phyloP scores from a whole-genome alignment of 2,329 filamentous ascomycete species.

The Pseudocercospora eumusae region DNA sequence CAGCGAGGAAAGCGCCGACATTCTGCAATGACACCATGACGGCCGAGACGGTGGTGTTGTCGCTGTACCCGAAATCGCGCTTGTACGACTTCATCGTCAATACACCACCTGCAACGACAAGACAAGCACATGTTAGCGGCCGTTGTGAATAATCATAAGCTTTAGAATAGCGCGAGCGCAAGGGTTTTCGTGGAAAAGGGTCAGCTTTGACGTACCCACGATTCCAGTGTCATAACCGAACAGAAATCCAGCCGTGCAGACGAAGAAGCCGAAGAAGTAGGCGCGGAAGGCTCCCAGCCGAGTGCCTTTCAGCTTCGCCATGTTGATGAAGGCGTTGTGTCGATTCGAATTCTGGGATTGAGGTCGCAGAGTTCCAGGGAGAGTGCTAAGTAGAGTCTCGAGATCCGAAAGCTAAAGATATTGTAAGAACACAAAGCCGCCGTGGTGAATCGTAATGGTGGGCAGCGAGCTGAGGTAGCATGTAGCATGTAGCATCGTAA shows the following conservation, averaged over 20 bases:
- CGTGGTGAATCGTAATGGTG: neutral
- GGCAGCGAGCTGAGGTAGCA: neutral
- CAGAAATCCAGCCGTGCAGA: conserved; percentile 31
- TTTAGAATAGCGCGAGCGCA: neutral
- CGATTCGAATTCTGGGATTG: neutral
- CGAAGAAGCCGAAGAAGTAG: conserved; percentile 34
- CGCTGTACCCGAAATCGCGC: conserved; percentile 32
- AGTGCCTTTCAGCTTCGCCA: conserved; percentile 31
- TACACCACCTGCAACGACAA: conserved; percentile 43
- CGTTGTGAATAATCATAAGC: conserved; percentile 5
- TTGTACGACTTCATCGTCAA: conserved; percentile 35
- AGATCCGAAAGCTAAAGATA: neutral
- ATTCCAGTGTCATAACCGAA: conserved; percentile 51
- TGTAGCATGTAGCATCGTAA: no score
- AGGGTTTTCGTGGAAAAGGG: conserved; percentile 24
- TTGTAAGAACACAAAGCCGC: neutral
- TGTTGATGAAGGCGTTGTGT: conserved; percentile 10
- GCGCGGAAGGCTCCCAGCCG: conserved; percentile 30
- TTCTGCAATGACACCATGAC: conserved; percentile 56
- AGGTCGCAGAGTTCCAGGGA: neutral
- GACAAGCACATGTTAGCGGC: conserved; percentile 36
- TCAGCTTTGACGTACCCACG: conserved; percentile 24
- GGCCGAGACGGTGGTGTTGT: conserved; percentile 36
- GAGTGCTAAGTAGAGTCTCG: conserved; percentile 4
- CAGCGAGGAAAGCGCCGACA: conserved; percentile 56